Percentiles rank a stretch among this genome's conserved stretches.
These are phyloP conservation scores for Westerdykella ornata DNA, from an alignment of 2,329 filamentous ascomycete species.

Conservation along the genomic window DNA sequence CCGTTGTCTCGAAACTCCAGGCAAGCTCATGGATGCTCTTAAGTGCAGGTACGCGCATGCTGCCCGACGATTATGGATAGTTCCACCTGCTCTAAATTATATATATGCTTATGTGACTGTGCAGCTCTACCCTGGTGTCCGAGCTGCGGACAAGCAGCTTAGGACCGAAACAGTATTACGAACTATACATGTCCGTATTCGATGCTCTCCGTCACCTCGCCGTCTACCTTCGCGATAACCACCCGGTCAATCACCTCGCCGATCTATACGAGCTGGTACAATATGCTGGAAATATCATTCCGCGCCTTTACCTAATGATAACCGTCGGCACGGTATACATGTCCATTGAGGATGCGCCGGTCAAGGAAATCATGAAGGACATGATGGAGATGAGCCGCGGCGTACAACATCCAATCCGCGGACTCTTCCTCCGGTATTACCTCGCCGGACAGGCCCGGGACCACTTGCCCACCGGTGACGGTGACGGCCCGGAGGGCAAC, in stretches of 20 bases:
- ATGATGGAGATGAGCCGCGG: conserved; percentile 99
- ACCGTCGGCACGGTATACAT: conserved; percentile 99
- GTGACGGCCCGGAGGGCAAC: conserved; percentile 91
- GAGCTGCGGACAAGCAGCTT: conserved; percentile 94
- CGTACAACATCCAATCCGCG: conserved; percentile 92
- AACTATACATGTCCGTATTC: conserved; percentile 98
- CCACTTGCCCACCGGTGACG: conserved; percentile 69
- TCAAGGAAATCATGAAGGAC: conserved; percentile 99
- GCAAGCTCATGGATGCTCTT: conserved; percentile 98
- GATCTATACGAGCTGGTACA: conserved; percentile 97
- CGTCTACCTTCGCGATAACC: conserved; percentile 92
- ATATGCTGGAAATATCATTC: conserved; percentile 96
- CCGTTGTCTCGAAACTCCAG: conserved; percentile 91
- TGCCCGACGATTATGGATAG: conserved; percentile 5
- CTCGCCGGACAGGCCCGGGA: conserved; percentile 92
- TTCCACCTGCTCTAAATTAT: background rate
- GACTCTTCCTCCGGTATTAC: conserved; percentile 92
- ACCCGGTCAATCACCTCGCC: conserved; percentile 94
- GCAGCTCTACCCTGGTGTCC: conserved; percentile 93
- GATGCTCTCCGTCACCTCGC: conserved; percentile 95
- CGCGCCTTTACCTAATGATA: conserved; percentile 95
- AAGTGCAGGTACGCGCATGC: conserved; percentile 86
- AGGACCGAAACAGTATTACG: conserved; percentile 99
- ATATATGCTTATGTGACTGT: conserved; percentile 8
- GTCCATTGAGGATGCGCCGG: conserved; percentile 94